Evolutionary conservation across 2,329 filamentous ascomycete genomes (phyloP), one percentile per base, ranked within the genome.

Genomic region (Endothia cerciana): DNA sequence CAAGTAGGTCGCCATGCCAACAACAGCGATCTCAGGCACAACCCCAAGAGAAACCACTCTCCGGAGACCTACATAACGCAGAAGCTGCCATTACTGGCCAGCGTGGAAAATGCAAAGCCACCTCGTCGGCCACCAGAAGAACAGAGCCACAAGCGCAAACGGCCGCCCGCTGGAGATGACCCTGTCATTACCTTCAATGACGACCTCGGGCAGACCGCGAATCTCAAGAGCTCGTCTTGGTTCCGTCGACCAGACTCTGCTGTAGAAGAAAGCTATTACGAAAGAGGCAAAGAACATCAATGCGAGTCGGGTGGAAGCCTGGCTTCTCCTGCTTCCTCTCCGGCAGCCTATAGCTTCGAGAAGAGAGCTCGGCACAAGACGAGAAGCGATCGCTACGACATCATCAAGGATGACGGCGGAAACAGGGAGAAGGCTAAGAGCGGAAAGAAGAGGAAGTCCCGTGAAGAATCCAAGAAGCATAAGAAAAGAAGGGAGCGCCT

Each of bases 351-450:
- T 38, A 43, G 40, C 2, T 68, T 64, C 41, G 62, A 49, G 17
- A 70, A 70, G 68, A 78, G 78, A 56, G 75, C 81, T 22, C 82
- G 88, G 40, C 78, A 82, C 69, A 90, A 84, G 74, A 89, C 85
- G 19, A 82, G 80, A 60, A 76, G 80, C 30, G 82, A 86, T 70
- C 83, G 81, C 41, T 89, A 90, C 71, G 81, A 87, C 36, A 78
- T 78, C 13, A 79, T 79, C 55, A 63, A 19, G 43, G 43, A 41
- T 22, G 56, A 45, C 28, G 41, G 63, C n/a, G n/a, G 30, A 40
- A 45, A 15, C 25, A 67, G 61, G 22, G 36, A 19, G 65, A 67
- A 30, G 64, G 60, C 45, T 63, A 66, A 47, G 13, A 30, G 58
- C 65, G 76, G 71, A 68, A 74, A 72, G 71, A 73, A 68, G 58